Evolutionary conservation across 2,329 filamentous ascomycete species (phyloP), one percentile per base, ranked within the genome.

Genomic region (Sporothrix curviconia): DNA sequence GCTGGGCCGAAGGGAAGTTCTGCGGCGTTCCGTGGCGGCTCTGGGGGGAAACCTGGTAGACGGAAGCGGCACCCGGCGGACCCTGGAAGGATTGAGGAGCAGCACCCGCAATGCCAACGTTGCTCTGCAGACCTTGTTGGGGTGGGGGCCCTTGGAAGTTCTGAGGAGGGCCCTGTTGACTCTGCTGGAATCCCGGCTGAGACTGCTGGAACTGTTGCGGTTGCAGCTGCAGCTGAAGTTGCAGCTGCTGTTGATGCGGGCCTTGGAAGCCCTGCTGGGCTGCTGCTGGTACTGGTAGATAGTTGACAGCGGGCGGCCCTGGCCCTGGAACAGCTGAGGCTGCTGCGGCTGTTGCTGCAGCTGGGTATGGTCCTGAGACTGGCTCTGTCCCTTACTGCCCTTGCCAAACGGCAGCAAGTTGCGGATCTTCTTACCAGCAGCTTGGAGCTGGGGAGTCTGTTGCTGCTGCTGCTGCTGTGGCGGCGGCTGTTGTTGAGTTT

Each of bases 361-460:
- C 12, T 39, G 30, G 14, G 39, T 32, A 12, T 42, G 22, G 9
- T 39, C 17, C n/a, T 19, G 7, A 8, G 28, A n/a, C 34, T 25
- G 37, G 22, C 46, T 55, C 28, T 56, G 57, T 3, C 51, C 14
- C 55, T 59, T 56, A 40, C 39, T 57, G 3, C 57, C 36, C 39
- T 59, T 61, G 15, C 47, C 57, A 52, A 61, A 59, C 5, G 57
- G 15, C 7, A 61, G 24, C 2, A 60, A 22, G 28, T 44, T 49
- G 8, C 60, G 58, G 4, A 61, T 46, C 49, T 53, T 59, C 51
- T 59, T 61, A 11, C 57, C 51, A 32, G 17, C 12, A 14, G 36
- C 32, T 22, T 30, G 43, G 15, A 25, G 14, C 6, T 30, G 43
- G 11, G 32, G 39, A 3, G 14, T 24, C 22, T 49, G 42, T 5